phyloP scores from a whole-genome alignment of 768 basidiomycete species.

The Boletus subparvulus region DNA sequence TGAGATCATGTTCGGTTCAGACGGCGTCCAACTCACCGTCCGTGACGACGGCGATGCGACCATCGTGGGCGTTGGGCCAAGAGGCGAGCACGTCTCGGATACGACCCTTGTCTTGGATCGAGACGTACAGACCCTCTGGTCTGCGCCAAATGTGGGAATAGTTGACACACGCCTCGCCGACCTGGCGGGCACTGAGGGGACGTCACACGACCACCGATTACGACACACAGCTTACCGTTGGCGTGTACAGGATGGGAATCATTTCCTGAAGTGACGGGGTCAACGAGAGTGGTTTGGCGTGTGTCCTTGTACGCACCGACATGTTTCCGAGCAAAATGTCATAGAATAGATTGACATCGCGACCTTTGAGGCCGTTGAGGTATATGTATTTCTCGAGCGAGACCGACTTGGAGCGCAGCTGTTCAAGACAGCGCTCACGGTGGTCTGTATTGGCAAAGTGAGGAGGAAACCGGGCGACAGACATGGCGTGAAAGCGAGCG shows the following conservation, averaged over 20 bases:
- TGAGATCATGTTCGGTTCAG: background rate
- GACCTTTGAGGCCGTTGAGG: slow-evolving; percentile 59
- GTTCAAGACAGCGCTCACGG: slow-evolving; percentile 52
- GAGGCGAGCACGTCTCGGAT: slow-evolving; percentile 55
- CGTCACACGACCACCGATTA: slow-evolving; percentile 9
- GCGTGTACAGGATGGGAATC: slow-evolving; percentile 72
- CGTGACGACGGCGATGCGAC: slow-evolving; percentile 75
- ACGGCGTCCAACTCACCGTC: slow-evolving; percentile 46
- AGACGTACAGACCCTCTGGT: slow-evolving; percentile 61
- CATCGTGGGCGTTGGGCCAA: slow-evolving; percentile 45
- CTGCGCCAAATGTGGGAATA: slow-evolving; percentile 69
- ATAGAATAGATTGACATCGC: slow-evolving; percentile 67
- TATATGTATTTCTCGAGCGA: slow-evolving; percentile 72
- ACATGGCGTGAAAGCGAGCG: slow-evolving; percentile 28
- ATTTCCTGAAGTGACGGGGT: slow-evolving; percentile 40
- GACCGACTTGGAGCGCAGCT: slow-evolving; percentile 55
- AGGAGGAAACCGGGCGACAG: slow-evolving; percentile 43
- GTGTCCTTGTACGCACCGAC: slow-evolving; percentile 38
- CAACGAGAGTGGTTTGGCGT: background rate
- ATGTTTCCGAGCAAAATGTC: slow-evolving; percentile 59
- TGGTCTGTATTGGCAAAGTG: slow-evolving; percentile 51
- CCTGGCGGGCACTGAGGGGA: slow-evolving; percentile 26
- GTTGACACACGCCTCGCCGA: slow-evolving; percentile 70
- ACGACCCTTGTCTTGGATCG: slow-evolving; percentile 63
- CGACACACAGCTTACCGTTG: slow-evolving; percentile 46